phyloP scores from a whole-genome alignment of 2,329 filamentous ascomycete species.

The Hypoxylon sp. region DNA sequence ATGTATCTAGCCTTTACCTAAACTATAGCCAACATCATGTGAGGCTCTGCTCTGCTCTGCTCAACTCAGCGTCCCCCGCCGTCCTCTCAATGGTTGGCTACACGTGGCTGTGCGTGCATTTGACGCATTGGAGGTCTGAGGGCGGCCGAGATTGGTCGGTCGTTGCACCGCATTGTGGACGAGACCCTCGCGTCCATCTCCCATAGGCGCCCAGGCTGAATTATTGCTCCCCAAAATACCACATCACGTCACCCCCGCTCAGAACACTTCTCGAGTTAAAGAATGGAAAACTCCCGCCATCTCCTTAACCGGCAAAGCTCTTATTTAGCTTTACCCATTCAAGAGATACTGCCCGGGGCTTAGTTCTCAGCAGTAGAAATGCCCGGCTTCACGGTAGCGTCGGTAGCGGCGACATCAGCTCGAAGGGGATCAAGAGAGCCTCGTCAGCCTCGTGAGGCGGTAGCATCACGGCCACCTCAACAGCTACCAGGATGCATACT shows the following conservation, averaged over 20 bases:
- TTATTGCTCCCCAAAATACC: slow-evolving; percentile 32
- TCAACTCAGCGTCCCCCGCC: too few species aligned
- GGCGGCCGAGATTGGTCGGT: slow-evolving; percentile 29
- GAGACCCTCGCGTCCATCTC: slow-evolving; percentile 32
- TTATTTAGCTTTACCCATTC: slow-evolving; percentile 8
- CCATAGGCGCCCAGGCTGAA: slow-evolving; percentile 40
- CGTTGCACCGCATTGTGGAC: slow-evolving; percentile 15
- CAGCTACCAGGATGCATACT: slow-evolving; percentile 41
- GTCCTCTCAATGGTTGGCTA: slow-evolving; percentile 31
- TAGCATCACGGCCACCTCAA: slow-evolving; percentile 6
- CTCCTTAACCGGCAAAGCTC: not conserved
- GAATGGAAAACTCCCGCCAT: slow-evolving; percentile 3
- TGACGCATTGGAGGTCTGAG: slow-evolving; percentile 32
- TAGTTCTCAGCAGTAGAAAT: slow-evolving; percentile 16
- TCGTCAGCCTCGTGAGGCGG: slow-evolving; percentile 21
- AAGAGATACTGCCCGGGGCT: not conserved
- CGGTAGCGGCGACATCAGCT: slow-evolving; percentile 18
- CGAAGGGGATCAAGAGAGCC: slow-evolving; percentile 16
- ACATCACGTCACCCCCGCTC: slow-evolving; percentile 29
- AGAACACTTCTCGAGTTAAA: slow-evolving; percentile 18
- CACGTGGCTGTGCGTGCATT: slow-evolving; percentile 40
- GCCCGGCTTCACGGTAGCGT: slow-evolving; percentile 34
- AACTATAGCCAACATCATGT: slow-evolving; percentile 1
- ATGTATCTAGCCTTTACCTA: not conserved
- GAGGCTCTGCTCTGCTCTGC: slow-evolving; percentile 21